Evolutionary conservation across 2,329 filamentous ascomycete genomes (phyloP), one percentile per base, ranked within the genome.

Genomic region (Fusarium tanahbumbuense): DNA sequence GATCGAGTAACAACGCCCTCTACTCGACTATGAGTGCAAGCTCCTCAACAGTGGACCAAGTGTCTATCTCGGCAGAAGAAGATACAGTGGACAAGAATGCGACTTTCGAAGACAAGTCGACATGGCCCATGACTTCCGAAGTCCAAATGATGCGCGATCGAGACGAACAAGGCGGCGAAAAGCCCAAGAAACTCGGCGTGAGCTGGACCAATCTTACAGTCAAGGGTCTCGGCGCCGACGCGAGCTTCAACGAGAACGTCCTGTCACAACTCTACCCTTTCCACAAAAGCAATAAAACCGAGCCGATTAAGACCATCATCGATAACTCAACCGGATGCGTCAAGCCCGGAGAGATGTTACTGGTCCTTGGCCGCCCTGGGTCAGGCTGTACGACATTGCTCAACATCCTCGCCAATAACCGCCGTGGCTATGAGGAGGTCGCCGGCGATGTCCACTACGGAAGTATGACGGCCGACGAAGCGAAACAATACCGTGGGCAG

Each of bases 321-420:
- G 85, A 91, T 56, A 83, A 87, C 68, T 87, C 86, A 56, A 86
- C 88, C 73, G 91, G 91, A 9, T 92, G 89, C 67, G 88, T 93
- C 54, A 89, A 89, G 75, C 90, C 91, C 1, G 91, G 90, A 12
- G 90, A 92, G 77, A 92, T 92, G 90, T 78, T 92, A 1, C 79
- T 92, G 1, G 90, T 92, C 0, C 82, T 92, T 0, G 91, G 91
- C 3, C 84, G 89, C 1, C 91, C 91, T 0, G 91, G 90, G 0
- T 84, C 88, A 3, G 90, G 91, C 42, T 93, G 91, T 76, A 92
- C 91, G 0, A 91, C 91, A 0, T 82, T 93, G 13, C 81, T 93
- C 28, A 93, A 91, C 72, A 83, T 91, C 68, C 82, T 93, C 6
- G 84, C 89, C 46, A 93, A 93, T 72, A 85, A 87, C 57, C 81